These are phyloP conservation scores for Euphorbia peplus DNA, from an alignment of 345 rosid genomes.

Conservation along the genomic window DNA sequence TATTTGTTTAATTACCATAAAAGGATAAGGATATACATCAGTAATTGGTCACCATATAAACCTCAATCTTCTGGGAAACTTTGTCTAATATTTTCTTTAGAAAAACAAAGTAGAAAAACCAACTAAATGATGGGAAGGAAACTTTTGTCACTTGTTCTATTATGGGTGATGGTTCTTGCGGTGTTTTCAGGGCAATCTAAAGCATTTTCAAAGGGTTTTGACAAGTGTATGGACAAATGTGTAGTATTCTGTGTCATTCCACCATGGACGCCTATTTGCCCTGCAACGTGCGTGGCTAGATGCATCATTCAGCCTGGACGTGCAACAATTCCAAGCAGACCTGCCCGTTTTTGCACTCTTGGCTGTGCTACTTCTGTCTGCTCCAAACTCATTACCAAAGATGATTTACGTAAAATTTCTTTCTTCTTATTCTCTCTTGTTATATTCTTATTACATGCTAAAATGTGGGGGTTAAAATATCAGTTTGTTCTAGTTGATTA, in stretches of 20 bases:
- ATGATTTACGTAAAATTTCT: not conserved
- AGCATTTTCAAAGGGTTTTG: not conserved
- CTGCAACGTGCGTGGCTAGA: not conserved
- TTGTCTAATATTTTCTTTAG: too few species aligned
- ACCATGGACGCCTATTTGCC: not conserved
- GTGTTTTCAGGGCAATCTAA: not conserved
- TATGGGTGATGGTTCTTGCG: not conserved
- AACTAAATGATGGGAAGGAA: not conserved
- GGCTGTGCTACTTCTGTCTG: conserved; percentile 4
- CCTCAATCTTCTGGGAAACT: too few species aligned
- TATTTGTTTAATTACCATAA: too few species aligned
- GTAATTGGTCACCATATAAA: too few species aligned
- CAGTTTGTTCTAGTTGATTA: too few species aligned
- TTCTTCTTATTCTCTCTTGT: too few species aligned
- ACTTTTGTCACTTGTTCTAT: not conserved
- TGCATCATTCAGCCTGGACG: not conserved
- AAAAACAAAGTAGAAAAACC: not conserved
- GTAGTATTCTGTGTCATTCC: not conserved
- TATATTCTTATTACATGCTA: too few species aligned
- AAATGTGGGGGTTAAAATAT: too few species aligned
- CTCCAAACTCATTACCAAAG: not conserved
- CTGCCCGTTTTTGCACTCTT: not conserved
- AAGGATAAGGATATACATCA: too few species aligned
- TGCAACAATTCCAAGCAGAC: not conserved
- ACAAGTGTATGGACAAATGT: not conserved